Evolutionary conservation across 768 basidiomycete species (phyloP).

Genomic region (Termitomyces sp.): DNA sequence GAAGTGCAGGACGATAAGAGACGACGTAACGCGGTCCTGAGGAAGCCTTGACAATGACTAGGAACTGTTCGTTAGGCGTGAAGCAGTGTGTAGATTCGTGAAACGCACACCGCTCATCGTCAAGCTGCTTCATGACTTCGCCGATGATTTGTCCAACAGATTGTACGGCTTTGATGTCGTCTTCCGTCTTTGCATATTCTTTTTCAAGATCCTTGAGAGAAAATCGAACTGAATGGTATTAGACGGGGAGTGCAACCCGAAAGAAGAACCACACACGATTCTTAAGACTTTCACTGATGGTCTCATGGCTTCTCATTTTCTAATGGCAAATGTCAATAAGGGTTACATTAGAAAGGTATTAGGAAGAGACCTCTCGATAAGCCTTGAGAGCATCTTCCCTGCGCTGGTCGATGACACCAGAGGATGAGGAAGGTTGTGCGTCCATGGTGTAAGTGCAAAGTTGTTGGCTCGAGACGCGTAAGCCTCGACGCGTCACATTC

Average conservation of each 20-base stretch:
- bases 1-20: constrained; percentile 90
- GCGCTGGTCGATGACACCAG: constrained; percentile 65
- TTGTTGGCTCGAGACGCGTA: constrained; percentile 34
- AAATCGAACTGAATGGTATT: constrained; percentile 66
- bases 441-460: constrained; percentile 34
- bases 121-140: constrained; percentile 97
- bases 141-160: constrained; percentile 99
- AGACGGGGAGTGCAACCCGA: background rate
- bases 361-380: constrained; percentile 64
- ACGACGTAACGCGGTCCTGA: constrained; percentile 99
- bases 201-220: constrained; percentile 88
- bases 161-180: constrained; percentile 98
- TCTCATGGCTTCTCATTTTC: constrained; percentile 95
- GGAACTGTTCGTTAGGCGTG: background rate
- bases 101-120: constrained; percentile 91
- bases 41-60: constrained; percentile 98
- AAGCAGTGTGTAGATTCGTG: background rate
- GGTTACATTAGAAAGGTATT: background rate
- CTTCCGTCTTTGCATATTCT: constrained; percentile 92
- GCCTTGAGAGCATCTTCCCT: constrained; percentile 71
- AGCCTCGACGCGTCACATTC: constrained; percentile 21
- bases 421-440: constrained; percentile 52
- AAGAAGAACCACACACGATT: constrained; percentile 58
- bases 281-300: constrained; percentile 84
- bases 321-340: constrained; percentile 30